Percentiles rank a stretch among this genome's conserved stretches.
Evolutionary conservation across 345 rosid genomes (phyloP).

Genomic region (Carallia pectinifolia): DNA sequence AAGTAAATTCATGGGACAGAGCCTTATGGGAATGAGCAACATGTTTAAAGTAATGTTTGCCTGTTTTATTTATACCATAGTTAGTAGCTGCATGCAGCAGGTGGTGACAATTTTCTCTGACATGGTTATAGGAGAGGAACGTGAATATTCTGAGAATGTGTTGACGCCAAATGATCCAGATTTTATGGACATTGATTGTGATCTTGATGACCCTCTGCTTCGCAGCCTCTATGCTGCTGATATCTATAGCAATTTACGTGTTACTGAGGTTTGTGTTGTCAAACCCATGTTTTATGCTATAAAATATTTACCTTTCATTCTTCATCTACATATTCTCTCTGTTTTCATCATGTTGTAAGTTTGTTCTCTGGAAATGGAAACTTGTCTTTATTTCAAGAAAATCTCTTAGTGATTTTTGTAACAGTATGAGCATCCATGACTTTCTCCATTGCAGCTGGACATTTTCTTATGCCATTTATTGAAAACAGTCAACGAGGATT

Average conservation of each 20-base stretch:
- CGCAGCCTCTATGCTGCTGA: constrained; percentile 78
- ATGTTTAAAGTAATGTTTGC: background rate
- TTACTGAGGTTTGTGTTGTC: constrained; percentile 65
- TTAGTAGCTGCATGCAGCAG: constrained; percentile 10
- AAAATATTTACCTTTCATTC: background rate
- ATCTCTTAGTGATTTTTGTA: too few species aligned
- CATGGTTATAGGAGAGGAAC: constrained; percentile 41
- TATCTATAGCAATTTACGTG: constrained; percentile 60
- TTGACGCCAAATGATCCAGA: constrained; percentile 34
- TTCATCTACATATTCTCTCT: background rate
- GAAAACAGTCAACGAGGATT: background rate
- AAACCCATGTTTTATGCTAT: background rate
- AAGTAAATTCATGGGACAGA: constrained; percentile 6
- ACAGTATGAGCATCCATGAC: too few species aligned
- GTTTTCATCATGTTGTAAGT: background rate
- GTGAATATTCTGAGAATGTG: constrained; percentile 25
- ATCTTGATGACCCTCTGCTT: constrained; percentile 56
- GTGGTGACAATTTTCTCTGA: constrained; percentile 13
- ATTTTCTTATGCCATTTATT: constrained; percentile 4
- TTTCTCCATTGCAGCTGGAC: background rate
- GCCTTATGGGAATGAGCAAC: background rate
- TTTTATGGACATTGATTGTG: constrained; percentile 60
- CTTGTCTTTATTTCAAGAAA: too few species aligned
- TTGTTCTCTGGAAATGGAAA: too few species aligned
- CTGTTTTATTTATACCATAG: background rate